Evolutionary conservation across 208 protist species (phyloP), one percentile per base, ranked within the genome.

Genomic region (Wallacemonas collosoma): DNA sequence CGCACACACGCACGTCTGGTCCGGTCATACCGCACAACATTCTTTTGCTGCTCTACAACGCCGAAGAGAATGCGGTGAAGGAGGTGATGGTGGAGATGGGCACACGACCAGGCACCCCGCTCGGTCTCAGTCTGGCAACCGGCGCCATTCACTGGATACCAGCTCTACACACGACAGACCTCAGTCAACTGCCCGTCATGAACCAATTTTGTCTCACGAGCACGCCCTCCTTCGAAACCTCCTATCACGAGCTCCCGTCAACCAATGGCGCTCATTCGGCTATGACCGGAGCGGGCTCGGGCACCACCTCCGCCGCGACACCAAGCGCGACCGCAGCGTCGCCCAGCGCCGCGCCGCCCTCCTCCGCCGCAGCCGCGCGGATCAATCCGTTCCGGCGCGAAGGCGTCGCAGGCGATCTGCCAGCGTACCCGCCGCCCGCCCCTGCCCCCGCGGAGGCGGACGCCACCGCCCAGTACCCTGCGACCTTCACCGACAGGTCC

Each of bases 21-120:
- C 51, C 4, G 39, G 43, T n/a, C 40, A 11, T 83, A 7, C 62
- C 86, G n/a, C 82, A 89, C 70, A 75, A 67, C 41, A 64, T 96
- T 15, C 69, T 93, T 14, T 71, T 96, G 12, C 77, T 96, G 2
- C 55, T 96, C 7, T 96, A 92, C 77, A 84, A 97, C 71, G 77
- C 81, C 39, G 82, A 83, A 41, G 77, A 60, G 47, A 94, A 93
- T 72, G 77, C 79, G 2, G 76, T 95, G 39, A 76, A 83, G 77
- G 89, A 95, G 71, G 85, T 95, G 68, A 56, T 74, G 36, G 68
- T 95, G 45, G 82, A 95, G 36, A 80, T 97, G 72, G 79, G 77
- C n/a, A 60, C 66, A 3, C 64, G 81, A 14, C 71, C 77, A 1
- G 82, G 83, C 66, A 77, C 83, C 8, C 80, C 83, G 8, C 75